phyloP scores from a whole-genome alignment of 805 yeast genomes.

The Yamadazyma kitorensis region DNA sequence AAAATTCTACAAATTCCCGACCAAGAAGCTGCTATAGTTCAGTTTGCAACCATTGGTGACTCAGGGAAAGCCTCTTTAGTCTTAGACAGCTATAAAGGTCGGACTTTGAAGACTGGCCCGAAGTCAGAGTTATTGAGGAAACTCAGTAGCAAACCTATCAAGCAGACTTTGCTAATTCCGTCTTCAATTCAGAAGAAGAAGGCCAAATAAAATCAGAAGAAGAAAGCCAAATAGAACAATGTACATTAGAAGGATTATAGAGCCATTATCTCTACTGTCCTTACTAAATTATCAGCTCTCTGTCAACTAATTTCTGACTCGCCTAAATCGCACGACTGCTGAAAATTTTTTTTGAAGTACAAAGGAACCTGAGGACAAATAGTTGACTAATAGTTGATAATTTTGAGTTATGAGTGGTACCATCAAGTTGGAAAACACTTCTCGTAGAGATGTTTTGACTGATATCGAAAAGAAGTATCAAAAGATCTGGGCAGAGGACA shows the following conservation, averaged over 20 bases:
- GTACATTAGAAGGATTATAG: no score
- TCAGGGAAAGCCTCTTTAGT: conserved; percentile 11
- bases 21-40: conserved; percentile 11
- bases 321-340: conserved; percentile 2
- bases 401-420: conserved; percentile 33
- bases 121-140: conserved; percentile 2
- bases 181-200: no score
- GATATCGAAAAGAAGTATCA: conserved; percentile 89
- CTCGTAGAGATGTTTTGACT: conserved; percentile 91
- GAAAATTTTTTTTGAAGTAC: background rate
- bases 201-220: no score
- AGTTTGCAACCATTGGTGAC: conserved; percentile 6
- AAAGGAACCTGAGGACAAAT: background rate
- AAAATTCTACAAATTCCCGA: conserved; percentile 15
- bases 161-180: no score
- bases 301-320: no score
- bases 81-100: conserved; percentile 6
- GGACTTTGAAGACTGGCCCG: conserved; percentile 4
- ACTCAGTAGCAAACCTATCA: background rate
- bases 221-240: no score
- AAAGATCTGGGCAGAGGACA: conserved; percentile 81
- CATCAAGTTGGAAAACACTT: conserved; percentile 58
- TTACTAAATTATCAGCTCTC: no score
- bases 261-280: no score
- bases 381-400: background rate